Evolutionary conservation across 805 yeast genomes (phyloP), one percentile per base, ranked within the genome.

Genomic region (Nakazawaea populi): DNA sequence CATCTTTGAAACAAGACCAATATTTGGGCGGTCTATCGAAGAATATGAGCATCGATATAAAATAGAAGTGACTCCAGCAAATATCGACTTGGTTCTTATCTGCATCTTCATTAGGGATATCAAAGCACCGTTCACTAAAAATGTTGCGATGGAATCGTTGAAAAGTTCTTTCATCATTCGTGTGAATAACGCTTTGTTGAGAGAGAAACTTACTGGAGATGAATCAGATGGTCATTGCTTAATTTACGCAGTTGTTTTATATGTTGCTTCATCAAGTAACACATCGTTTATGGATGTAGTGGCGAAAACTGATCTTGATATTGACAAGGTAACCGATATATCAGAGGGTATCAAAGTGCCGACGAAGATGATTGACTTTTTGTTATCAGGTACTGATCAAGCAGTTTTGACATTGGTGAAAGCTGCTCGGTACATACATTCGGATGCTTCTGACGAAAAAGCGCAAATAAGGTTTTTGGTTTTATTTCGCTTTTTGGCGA

Each of bases 81-180:
- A 78, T 58, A 74, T 84, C 55, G 81, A 83, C 51, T 71, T 73
- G 31, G 70, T 79, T 18, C 60, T 85, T 36, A 62, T 80, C 32
- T 68, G 71, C 42, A 59, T 76, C 24, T 64, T 79, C 18, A 69
- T 78, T 4, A 82, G 77, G 58, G 92, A 91, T 0, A 63, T 85
- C 40, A 75, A 77, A 37, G 65, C 80, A 7, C 80, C 89, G 6
- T 81, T 77, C 51, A 71, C 83, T 24, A 77, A 75, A 52, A 74
- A 72, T 8, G 66, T 73, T 2, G 76, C 87, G 0, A 59, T 79
- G 35, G 67, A 65, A 1, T 69, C 78, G 28, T 58, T 84, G 56
- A 70, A 68, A 46, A 59, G 64, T 0, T 62, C 79, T 28, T 74
- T 79, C 59, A 66, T 67, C 27, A 65, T 72, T 18, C 67, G 83